Evolutionary conservation across 1,284 basidiomycete genomes (phyloP).

Genomic region (Puccinia hordei): DNA sequence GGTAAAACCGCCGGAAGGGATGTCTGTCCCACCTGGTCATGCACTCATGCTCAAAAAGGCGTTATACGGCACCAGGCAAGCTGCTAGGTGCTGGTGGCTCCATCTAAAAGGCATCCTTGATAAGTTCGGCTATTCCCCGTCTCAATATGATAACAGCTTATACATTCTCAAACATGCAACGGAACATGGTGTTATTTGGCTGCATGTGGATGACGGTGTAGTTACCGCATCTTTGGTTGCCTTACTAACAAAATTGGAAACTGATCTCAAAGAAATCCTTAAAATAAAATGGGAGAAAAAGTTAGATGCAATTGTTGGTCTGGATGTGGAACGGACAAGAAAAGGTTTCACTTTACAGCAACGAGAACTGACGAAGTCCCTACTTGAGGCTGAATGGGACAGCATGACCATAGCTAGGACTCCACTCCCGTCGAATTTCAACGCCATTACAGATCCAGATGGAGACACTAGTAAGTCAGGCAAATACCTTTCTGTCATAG

Average conservation of each 20-base stretch:
- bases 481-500: neutral
- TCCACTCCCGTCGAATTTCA: neutral
- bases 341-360: neutral
- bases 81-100: conserved; percentile 2
- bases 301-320: conserved; percentile 12
- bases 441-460: neutral
- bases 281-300: neutral
- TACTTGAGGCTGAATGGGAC: neutral
- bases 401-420: neutral
- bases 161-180: neutral
- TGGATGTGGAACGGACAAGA: neutral
- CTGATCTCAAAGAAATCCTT: neutral
- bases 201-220: neutral
- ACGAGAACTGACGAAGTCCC: neutral
- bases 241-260: neutral
- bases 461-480: neutral
- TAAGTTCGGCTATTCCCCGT: neutral
- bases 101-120: neutral
- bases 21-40: neutral
- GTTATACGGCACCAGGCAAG: conserved; percentile 6
- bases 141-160: neutral
- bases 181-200: neutral
- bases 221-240: neutral
- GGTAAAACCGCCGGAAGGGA: conserved; percentile 7
- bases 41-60: neutral